Evolutionary conservation across 306 rosid species (phyloP).

Genomic region (Pyrus communis): DNA sequence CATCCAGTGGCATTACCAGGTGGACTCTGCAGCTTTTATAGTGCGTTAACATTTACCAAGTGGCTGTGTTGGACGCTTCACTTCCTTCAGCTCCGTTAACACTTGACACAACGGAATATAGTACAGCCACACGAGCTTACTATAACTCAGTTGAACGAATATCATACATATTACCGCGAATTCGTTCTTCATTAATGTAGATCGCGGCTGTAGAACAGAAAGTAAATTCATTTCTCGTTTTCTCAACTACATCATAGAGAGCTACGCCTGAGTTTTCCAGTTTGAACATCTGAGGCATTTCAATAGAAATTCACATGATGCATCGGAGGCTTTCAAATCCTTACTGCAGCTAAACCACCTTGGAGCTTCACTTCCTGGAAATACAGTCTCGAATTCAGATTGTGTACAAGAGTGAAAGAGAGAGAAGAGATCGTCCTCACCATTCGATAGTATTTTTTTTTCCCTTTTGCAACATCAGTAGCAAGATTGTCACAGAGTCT

Average conservation of each 20-base stretch:
- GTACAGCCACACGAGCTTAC: not conserved
- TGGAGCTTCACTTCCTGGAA: not conserved
- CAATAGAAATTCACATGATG: not conserved
- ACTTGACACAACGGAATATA: not conserved
- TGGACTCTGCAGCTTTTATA: not conserved
- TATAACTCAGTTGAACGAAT: too few relatives aligned
- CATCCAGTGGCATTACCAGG: not conserved
- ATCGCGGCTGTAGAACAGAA: too few relatives aligned
- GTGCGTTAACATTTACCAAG: not conserved
- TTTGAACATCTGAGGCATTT: not conserved
- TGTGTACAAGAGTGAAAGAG: not conserved
- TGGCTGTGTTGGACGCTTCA: not conserved
- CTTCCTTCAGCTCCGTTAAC: too few relatives aligned
- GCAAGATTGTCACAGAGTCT: not conserved
- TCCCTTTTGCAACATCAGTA: not conserved
- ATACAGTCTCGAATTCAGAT: not conserved
- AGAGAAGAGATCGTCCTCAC: not conserved
- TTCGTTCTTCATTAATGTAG: not conserved
- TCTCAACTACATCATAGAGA: not conserved
- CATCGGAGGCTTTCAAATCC: not conserved
- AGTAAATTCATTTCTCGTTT: not conserved
- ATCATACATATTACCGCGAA: too few relatives aligned
- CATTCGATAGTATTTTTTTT: not conserved
- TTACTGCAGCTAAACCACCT: not conserved
- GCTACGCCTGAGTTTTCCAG: not conserved